These are phyloP conservation scores for Lecanicillium sp. DNA, from an alignment of 2,329 filamentous ascomycete genomes.

Conservation along the genomic window DNA sequence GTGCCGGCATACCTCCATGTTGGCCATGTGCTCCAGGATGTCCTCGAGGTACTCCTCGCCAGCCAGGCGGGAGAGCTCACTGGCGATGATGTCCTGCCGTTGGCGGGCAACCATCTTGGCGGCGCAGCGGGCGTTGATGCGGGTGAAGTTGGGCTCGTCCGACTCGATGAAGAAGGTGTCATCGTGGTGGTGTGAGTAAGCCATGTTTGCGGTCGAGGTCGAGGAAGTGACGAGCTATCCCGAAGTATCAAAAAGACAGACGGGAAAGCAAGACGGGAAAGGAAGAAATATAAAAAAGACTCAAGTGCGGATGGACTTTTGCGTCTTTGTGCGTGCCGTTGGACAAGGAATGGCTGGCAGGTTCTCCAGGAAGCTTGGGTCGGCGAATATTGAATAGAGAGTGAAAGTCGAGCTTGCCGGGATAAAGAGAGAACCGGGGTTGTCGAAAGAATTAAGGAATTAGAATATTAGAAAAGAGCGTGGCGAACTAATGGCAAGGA, in stretches of 20 bases:
- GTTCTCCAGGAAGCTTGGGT: slow-evolving; percentile 49
- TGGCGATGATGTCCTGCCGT: slow-evolving; percentile 80
- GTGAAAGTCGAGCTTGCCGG: slow-evolving; percentile 29
- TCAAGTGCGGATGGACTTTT: slow-evolving; percentile 15
- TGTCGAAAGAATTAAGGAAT: slow-evolving; percentile 40
- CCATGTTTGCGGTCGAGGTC: slow-evolving; percentile 32
- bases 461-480: slow-evolving; percentile 54
- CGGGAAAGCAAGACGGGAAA: slow-evolving; percentile 15
- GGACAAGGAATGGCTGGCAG: slow-evolving; percentile 41
- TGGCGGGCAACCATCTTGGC: slow-evolving; percentile 73
- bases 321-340: slow-evolving; percentile 17
- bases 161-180: slow-evolving; percentile 51
- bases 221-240: neutral
- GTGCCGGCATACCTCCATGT: slow-evolving; percentile 68
- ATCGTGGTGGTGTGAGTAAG: slow-evolving; percentile 37
- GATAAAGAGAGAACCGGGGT: slow-evolving; percentile 36
- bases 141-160: slow-evolving; percentile 44
- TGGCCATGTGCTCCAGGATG: slow-evolving; percentile 86
- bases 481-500: slow-evolving; percentile 48
- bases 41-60: slow-evolving; percentile 92
- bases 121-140: slow-evolving; percentile 67
- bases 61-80: slow-evolving; percentile 79
- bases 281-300: slow-evolving; percentile 22
- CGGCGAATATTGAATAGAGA: slow-evolving; percentile 33
- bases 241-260: slow-evolving; percentile 16